Evolutionary conservation across 768 basidiomycete species (phyloP), one percentile per base, ranked within the genome.

Genomic region (Zangia roseola): DNA sequence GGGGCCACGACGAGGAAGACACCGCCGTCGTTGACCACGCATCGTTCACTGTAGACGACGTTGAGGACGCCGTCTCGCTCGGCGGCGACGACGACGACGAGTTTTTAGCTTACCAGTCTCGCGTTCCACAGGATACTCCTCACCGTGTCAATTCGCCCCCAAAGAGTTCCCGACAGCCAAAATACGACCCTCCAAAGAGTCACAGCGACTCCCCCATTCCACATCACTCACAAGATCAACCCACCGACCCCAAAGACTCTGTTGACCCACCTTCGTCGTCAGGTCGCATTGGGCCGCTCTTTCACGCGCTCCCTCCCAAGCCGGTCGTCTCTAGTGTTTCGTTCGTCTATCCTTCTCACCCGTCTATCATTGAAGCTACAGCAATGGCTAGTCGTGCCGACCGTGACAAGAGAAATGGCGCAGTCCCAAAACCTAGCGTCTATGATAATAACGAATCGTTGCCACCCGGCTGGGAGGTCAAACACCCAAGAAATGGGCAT

Each of bases 31-130:
- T 6, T 9, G 52, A 74, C 52, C 75, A 74, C 45, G 74, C 58
- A 53, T 31, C 57, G 50, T 45, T 52, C 54, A 23, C 52, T 68
- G 41, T 50, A 10, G 74, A 77, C 52, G 76, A 77, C 55, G 73
- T 72, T 43, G 81, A 82, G 58, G 80, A 83, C 56, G 77, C 83
- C 45, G 81, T 89, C 56, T 88, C 86, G 40, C 74, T 88, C 24
- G 86, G 86, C 44, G 80, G 81, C 53, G 84, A 86, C 58, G 83
- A 88, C 45, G 84, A 86, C 41, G 81, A 85, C 52, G 79, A 79
- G 39, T 78, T 77, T 61, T 69, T 71, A 48, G 75, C 78, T 57
- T 73, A 70, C 59, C 68, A 75, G 55, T 58, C 72, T 53, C 58
- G 63, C 40, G 57, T 54, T 52, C 64, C 64, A 51, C 65, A 73